Conservation (phyloP, 2,329 filamentous ascomycete species). For the Elsinoe perseae region DNA sequence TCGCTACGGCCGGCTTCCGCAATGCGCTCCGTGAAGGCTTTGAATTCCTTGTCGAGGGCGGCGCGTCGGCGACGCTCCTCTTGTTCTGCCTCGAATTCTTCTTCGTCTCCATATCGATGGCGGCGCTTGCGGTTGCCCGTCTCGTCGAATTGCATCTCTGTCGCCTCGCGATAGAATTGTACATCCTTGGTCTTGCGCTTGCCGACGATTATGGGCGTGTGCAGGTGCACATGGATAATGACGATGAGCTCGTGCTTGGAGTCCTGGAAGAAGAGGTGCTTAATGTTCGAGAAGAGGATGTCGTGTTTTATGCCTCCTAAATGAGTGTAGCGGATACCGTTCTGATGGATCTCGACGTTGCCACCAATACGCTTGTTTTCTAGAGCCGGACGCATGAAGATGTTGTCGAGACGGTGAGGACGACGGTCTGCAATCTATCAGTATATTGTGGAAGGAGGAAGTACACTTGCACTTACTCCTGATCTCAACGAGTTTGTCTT, state of each 20-base stretch:
- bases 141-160: slow-evolving; percentile 97
- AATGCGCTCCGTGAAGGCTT: slow-evolving; percentile 94
- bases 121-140: slow-evolving; percentile 97
- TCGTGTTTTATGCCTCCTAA: slow-evolving; percentile 79
- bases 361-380: slow-evolving; percentile 95
- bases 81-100: slow-evolving; percentile 97
- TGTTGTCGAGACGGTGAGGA: slow-evolving; percentile 81
- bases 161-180: slow-evolving; percentile 95
- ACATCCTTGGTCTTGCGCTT: slow-evolving; percentile 99
- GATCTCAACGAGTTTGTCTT: slow-evolving; percentile 93
- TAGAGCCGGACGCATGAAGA: slow-evolving; percentile 90
- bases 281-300: slow-evolving; percentile 94
- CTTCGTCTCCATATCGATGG: slow-evolving; percentile 94
- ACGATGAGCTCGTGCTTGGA: slow-evolving; percentile 95
- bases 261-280: slow-evolving; percentile 97
- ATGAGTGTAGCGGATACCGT: slow-evolving; percentile 89
- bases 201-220: slow-evolving; percentile 95
- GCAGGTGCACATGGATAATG: slow-evolving; percentile 94
- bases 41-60: slow-evolving; percentile 93
- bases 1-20: slow-evolving; percentile 89
- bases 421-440: slow-evolving; percentile 59
- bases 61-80: slow-evolving; percentile 85
- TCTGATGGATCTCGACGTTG: slow-evolving; percentile 95
- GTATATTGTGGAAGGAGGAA: slow-evolving; percentile 32
- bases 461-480: slow-evolving; percentile 55